Percentiles rank a stretch among this genome's conserved stretches.
Conservation (phyloP, 495 filamentous ascomycete genomes). For the Hypoxylon fuscum region DNA sequence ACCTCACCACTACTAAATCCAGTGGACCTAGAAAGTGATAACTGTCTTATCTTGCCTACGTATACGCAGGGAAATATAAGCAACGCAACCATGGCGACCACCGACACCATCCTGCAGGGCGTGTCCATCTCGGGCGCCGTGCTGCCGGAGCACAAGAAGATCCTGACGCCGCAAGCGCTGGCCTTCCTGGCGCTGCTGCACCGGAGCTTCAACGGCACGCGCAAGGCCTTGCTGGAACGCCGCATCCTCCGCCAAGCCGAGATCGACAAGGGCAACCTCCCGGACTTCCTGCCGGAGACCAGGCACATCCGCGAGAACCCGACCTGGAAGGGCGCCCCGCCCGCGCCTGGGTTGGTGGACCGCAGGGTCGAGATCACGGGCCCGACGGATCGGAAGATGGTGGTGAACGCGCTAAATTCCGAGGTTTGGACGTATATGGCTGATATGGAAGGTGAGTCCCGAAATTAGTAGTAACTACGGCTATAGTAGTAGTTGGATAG, state of each 20-base stretch:
- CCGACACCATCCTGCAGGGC: conserved; percentile 83
- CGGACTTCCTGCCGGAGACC: conserved; percentile 96
- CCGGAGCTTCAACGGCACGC: conserved; percentile 89
- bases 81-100: conserved; percentile 67
- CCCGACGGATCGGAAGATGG: conserved; percentile 98
- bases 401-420: conserved; percentile 96
- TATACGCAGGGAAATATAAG: too few species aligned
- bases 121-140: conserved; percentile 84
- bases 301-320: conserved; percentile 94
- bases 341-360: conserved; percentile 93
- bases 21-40: too few species aligned
- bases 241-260: conserved; percentile 89
- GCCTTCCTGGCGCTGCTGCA: conserved; percentile 95
- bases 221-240: conserved; percentile 89
- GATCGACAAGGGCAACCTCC: conserved; percentile 90
- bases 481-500: background rate
- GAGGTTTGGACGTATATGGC: conserved; percentile 99
- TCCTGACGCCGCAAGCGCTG: conserved; percentile 89
- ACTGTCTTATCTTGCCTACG: too few species aligned
- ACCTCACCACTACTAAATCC: too few species aligned
- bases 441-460: conserved; percentile 85
- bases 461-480: background rate
- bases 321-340: conserved; percentile 93
- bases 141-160: conserved; percentile 81
- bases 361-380: conserved; percentile 98